These are phyloP conservation scores for Mycena sanguinolenta DNA, from an alignment of 768 basidiomycete species.

Conservation along the genomic window DNA sequence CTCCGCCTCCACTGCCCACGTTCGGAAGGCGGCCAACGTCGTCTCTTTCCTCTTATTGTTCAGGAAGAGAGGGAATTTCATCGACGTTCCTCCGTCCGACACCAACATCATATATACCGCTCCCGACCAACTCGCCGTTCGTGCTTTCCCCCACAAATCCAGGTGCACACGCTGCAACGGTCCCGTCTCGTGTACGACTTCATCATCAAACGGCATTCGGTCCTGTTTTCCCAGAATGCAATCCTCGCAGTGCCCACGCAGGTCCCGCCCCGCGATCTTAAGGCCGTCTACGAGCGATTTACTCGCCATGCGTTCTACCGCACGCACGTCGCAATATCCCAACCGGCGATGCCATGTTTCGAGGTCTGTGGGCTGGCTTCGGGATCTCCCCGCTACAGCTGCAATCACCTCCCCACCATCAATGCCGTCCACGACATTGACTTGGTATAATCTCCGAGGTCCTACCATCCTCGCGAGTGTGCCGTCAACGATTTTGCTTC, in stretches of 20 bases:
- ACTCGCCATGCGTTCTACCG: background rate
- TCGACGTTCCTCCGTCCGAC: constrained; percentile 38
- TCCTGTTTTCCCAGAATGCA: constrained; percentile 46
- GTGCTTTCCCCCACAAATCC: constrained; percentile 44
- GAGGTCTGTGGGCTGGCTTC: background rate
- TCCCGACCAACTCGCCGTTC: constrained; percentile 32
- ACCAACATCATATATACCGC: constrained; percentile 43
- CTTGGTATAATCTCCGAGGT: background rate
- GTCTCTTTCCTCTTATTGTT: constrained; percentile 39
- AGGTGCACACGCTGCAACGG: constrained; percentile 36
- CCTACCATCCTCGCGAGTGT: background rate
- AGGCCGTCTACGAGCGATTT: constrained; percentile 41
- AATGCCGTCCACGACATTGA: background rate
- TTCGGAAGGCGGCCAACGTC: constrained; percentile 33
- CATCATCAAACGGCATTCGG: constrained; percentile 38
- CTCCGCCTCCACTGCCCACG: constrained; percentile 32
- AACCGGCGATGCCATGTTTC: background rate
- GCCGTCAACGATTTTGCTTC: background rate
- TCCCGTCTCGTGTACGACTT: constrained; percentile 27
- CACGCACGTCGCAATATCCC: background rate
- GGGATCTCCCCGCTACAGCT: too few relatives aligned
- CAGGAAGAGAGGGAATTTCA: constrained; percentile 37
- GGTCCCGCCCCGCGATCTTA: constrained; percentile 33
- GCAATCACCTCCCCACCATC: background rate
- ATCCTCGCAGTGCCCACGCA: constrained; percentile 21